Percentiles rank a stretch among this genome's conserved stretches.
phyloP scores from a whole-genome alignment of 2,329 filamentous ascomycete genomes.

The Scolecobasidium constrictum region DNA sequence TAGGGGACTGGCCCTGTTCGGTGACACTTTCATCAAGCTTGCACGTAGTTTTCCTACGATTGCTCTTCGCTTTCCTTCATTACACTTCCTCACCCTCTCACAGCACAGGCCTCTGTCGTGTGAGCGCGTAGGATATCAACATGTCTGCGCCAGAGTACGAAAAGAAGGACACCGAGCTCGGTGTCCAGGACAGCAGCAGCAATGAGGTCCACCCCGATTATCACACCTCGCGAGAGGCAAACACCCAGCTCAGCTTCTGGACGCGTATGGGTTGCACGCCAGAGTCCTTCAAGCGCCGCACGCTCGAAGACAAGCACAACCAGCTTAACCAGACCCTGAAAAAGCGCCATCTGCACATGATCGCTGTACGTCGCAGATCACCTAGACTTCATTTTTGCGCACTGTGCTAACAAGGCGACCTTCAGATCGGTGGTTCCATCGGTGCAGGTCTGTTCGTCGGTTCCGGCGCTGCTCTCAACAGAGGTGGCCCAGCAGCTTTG shows the following conservation, averaged over 20 bases:
- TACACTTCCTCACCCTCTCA: too few species aligned
- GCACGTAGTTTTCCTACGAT: too few species aligned
- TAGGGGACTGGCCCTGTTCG: too few species aligned
- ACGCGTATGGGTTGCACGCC: slow-evolving; percentile 27
- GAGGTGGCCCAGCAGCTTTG: slow-evolving; percentile 21
- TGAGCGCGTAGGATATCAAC: too few species aligned
- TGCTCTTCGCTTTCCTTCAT: too few species aligned
- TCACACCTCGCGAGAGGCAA: not conserved
- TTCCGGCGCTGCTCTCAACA: slow-evolving; percentile 38
- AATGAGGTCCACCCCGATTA: not conserved
- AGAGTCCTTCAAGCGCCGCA: slow-evolving; percentile 27
- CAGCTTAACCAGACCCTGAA: slow-evolving; percentile 44
- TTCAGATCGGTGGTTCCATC: slow-evolving; percentile 66
- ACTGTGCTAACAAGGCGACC: not conserved
- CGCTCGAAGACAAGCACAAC: slow-evolving; percentile 15
- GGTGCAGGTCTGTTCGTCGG: slow-evolving; percentile 69
- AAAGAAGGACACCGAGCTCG: not conserved
- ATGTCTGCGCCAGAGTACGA: too few species aligned
- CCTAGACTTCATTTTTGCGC: not conserved
- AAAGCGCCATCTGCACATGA: slow-evolving; percentile 87
- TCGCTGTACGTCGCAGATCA: slow-evolving; percentile 68
- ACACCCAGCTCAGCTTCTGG: slow-evolving; percentile 20
- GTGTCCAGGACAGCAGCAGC: slow-evolving; percentile 4
- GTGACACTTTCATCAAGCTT: too few species aligned
- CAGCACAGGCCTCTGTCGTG: too few species aligned